Percentiles rank a stretch among this genome's conserved stretches.
These are phyloP conservation scores for Tetrahymena borealis DNA, from an alignment of 73 alveolate species.

Conservation along the genomic window DNA sequence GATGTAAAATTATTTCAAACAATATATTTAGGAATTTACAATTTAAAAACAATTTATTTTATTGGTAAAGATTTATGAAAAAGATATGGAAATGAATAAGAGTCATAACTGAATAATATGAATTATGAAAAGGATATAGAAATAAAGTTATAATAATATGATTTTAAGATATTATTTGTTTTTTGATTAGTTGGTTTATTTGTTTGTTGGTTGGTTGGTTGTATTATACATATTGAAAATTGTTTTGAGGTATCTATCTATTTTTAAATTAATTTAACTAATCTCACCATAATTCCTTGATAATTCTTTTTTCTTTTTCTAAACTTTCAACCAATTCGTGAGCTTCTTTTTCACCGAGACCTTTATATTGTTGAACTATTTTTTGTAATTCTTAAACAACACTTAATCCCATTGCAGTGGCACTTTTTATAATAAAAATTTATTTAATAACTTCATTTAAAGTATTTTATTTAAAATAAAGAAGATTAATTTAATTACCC, in stretches of 20 bases:
- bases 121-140: too few relatives aligned
- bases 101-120: too few relatives aligned
- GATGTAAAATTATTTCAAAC: too few relatives aligned
- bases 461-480: too few relatives aligned
- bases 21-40: too few relatives aligned
- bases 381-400: slow-evolving; percentile 43
- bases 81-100: too few relatives aligned
- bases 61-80: too few relatives aligned
- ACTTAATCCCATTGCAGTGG: slow-evolving; percentile 59
- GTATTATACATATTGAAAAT: neutral
- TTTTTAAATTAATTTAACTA: neutral
- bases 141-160: too few relatives aligned
- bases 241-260: neutral
- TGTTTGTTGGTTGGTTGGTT: neutral
- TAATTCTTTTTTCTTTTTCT: slow-evolving; percentile 52
- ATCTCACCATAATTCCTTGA: slow-evolving; percentile 72
- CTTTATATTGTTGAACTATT: slow-evolving; percentile 26
- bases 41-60: too few relatives aligned
- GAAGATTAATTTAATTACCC: slow-evolving; percentile 25
- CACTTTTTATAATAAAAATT: neutral
- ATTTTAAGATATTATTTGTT: too few relatives aligned
- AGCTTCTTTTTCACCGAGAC: slow-evolving; percentile 18
- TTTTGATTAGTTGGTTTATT: too few relatives aligned
- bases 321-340: slow-evolving; percentile 18
- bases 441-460: too few relatives aligned